Conservation (phyloP, 176 grass and related monocot genomes). For the Ananas comosus region DNA sequence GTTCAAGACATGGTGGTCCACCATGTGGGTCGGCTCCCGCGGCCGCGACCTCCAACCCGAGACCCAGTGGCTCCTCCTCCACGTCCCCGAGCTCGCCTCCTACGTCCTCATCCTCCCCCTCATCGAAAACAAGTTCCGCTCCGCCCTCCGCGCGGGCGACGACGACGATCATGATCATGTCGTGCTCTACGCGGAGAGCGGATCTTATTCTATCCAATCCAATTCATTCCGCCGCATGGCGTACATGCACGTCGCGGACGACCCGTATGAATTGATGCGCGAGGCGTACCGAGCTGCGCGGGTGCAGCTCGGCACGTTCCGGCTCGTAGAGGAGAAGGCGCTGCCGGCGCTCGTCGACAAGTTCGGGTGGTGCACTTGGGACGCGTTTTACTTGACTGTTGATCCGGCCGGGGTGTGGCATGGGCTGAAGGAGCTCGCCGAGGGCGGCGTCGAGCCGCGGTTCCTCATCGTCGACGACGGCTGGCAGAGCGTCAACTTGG, state of each 20-base stretch:
- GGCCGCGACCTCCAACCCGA: constrained; percentile 18
- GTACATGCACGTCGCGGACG: constrained; percentile 5
- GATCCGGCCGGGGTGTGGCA: constrained; percentile 18
- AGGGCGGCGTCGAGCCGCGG: constrained; percentile 3
- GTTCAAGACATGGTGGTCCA: constrained; percentile 31
- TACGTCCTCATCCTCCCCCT: not conserved
- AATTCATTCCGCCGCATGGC: constrained; percentile 6
- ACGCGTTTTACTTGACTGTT: constrained; percentile 21
- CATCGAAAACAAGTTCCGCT: not conserved
- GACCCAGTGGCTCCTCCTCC: constrained; percentile 20
- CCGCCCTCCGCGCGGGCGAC: not conserved
- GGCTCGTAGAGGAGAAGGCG: constrained; percentile 21
- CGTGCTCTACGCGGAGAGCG: constrained; percentile 9
- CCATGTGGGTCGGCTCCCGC: constrained; percentile 12
- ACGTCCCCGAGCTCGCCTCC: not conserved
- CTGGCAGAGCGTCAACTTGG: constrained; percentile 16
- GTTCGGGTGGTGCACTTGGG: constrained; percentile 30
- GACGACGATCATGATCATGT: not conserved
- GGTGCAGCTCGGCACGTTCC: constrained; percentile 12
- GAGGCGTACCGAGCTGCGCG: constrained; percentile 3
- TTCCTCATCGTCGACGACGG: constrained; percentile 23
- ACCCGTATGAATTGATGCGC: constrained; percentile 13
- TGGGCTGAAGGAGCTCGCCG: constrained; percentile 14
- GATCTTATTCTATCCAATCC: not conserved
- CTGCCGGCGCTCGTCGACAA: constrained; percentile 10